Evolutionary conservation across 306 rosid species (phyloP), one percentile per base, ranked within the genome.

Genomic region (Spatholobus suberectus): DNA sequence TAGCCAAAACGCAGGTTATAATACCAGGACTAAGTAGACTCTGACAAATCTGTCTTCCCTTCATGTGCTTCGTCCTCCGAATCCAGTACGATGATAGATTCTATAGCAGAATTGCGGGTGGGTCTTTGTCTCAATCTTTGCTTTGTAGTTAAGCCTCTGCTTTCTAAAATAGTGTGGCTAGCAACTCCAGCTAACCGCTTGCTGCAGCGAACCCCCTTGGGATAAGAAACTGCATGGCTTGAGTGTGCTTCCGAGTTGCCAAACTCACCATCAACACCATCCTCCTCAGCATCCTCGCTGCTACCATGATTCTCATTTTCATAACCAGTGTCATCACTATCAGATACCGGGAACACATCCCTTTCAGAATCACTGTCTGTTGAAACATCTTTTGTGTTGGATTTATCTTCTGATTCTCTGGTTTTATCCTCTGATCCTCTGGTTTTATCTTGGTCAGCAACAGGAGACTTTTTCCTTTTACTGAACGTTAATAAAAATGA

Each of bases 41-140:
- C 41, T 0, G 80, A 66, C 23, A 11, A 38, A 76, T 71, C 79
- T 37, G 40, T 38, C 37, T 63, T 81, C 72, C 49, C 77, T 54
- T 78, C 84, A 4, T 18, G 43, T 11, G 0, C 46, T 61, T 76
- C 88, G 21, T 89, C 89, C 23, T 90, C 96, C 68, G 97, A 93
- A 88, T 92, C 96, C 1, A 29, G 32, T 27, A 86, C 54, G 12
- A 85, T 86, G 65, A 71, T 8, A 63, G 87, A 38, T 71, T 90
- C 89, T 17, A 95, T 73, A 23, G 95, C 92, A 65, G 92, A 87
- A 91, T 95, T 93, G n/a, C 75, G 86, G 65, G 85, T 87, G 14
- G 98, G 98, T 84, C 97, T 93, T 61, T 95, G 98, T 80, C 98
- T 89, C 81, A 86, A 26, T 89, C 86, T 88, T 35, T 87, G 91